These are phyloP conservation scores for Dillenia turbinata DNA, from an alignment of 164 flowering plant genomes.

Conservation along the genomic window DNA sequence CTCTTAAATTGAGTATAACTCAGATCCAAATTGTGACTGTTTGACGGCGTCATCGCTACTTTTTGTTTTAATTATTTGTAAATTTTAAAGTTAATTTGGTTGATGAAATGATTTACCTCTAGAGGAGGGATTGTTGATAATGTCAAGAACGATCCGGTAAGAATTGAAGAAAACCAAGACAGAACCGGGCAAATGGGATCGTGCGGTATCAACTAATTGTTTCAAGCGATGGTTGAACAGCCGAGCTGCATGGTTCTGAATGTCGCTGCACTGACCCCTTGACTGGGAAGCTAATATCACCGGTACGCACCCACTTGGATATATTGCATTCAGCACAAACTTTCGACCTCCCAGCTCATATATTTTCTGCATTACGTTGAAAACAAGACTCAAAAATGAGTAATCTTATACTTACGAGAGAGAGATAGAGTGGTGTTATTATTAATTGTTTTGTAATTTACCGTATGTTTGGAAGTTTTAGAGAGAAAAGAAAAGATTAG, in stretches of 20 bases:
- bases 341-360: conserved; percentile 5
- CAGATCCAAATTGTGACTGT: no score
- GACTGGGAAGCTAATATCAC: background rate
- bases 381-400: no score
- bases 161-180: background rate
- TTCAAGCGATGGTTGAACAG: background rate
- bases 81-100: no score
- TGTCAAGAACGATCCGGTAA: background rate
- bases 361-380: background rate
- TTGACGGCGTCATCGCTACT: no score
- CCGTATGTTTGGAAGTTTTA: no score
- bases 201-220: background rate
- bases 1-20: no score
- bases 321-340: background rate
- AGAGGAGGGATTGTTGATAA: conserved; percentile 1
- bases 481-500: no score
- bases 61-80: no score
- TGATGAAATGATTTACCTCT: background rate
- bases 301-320: conserved; percentile 5
- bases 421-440: no score
- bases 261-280: background rate
- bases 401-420: no score
- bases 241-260: background rate
- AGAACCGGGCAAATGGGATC: background rate
- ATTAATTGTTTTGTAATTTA: no score